phyloP scores from a whole-genome alignment of 2,329 filamentous ascomycete genomes.

The Lachnellula subtilissima region DNA sequence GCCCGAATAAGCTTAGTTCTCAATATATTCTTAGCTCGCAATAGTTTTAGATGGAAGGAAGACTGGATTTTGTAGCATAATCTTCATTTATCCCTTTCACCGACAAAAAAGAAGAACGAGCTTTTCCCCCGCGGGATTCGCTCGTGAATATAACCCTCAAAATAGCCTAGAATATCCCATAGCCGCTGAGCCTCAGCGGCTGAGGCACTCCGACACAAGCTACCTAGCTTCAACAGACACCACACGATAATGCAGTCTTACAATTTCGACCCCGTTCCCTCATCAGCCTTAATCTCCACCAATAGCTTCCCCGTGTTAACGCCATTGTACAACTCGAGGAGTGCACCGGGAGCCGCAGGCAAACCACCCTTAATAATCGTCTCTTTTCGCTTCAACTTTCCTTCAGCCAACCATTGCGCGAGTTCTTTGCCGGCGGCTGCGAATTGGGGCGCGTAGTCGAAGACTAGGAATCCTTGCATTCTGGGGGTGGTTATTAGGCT shows the following conservation, averaged over 20 bases:
- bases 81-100: too few relatives aligned
- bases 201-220: too few relatives aligned
- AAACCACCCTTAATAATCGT: slow-evolving; percentile 68
- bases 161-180: too few relatives aligned
- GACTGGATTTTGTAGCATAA: too few relatives aligned
- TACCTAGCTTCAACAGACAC: background rate
- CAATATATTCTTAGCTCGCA: too few relatives aligned
- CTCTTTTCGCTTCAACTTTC: slow-evolving; percentile 67
- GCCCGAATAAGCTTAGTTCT: too few relatives aligned
- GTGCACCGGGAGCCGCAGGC: slow-evolving; percentile 54
- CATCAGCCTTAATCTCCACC: background rate
- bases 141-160: too few relatives aligned
- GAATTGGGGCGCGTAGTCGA: slow-evolving; percentile 60
- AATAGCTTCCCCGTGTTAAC: slow-evolving; percentile 56
- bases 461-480: slow-evolving; percentile 70
- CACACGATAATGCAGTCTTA: background rate
- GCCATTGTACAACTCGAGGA: slow-evolving; percentile 62
- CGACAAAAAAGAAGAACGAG: too few relatives aligned
- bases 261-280: background rate
- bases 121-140: too few relatives aligned
- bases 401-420: slow-evolving; percentile 63
- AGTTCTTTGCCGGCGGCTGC: slow-evolving; percentile 55
- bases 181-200: too few relatives aligned
- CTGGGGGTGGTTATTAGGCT: slow-evolving; percentile 23
- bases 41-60: too few relatives aligned